Conservation (phyloP, 2,329 filamentous ascomycete genomes). For the Tolypocladium sp. region DNA sequence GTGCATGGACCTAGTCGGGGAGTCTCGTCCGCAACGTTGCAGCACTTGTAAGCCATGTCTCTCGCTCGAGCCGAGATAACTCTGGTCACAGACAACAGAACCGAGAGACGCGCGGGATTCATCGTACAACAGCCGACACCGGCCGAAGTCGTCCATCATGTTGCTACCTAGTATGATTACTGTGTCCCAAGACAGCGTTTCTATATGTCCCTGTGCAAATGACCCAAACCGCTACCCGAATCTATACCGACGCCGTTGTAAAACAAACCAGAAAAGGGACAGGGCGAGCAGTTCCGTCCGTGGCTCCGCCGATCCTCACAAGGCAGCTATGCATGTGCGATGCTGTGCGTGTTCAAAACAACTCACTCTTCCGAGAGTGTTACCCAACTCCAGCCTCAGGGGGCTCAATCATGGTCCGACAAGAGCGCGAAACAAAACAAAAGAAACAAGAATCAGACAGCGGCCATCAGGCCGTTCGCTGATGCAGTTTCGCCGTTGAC, state of each 20-base stretch:
- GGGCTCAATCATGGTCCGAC: background rate
- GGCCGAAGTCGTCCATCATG: background rate
- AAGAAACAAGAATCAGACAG: background rate
- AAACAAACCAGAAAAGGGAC: background rate
- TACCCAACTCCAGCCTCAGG: background rate
- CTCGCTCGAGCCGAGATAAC: background rate
- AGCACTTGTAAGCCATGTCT: background rate
- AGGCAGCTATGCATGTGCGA: background rate
- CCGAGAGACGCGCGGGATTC: background rate
- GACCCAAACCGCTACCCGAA: background rate
- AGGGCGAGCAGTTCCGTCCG: background rate
- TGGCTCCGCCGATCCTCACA: background rate
- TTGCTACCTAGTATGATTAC: background rate
- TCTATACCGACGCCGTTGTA: background rate
- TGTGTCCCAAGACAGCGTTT: background rate
- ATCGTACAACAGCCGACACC: background rate
- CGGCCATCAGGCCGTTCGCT: background rate
- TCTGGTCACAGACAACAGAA: too few relatives aligned
- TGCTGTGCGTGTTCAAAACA: background rate
- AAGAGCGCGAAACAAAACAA: background rate
- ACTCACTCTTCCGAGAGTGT: background rate
- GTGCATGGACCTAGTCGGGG: background rate
- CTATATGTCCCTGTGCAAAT: background rate
- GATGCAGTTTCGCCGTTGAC: background rate
- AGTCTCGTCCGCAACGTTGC: background rate